These are phyloP conservation scores for Paecilomyces niveus DNA, from an alignment of 2,329 filamentous ascomycete genomes.

Conservation along the genomic window DNA sequence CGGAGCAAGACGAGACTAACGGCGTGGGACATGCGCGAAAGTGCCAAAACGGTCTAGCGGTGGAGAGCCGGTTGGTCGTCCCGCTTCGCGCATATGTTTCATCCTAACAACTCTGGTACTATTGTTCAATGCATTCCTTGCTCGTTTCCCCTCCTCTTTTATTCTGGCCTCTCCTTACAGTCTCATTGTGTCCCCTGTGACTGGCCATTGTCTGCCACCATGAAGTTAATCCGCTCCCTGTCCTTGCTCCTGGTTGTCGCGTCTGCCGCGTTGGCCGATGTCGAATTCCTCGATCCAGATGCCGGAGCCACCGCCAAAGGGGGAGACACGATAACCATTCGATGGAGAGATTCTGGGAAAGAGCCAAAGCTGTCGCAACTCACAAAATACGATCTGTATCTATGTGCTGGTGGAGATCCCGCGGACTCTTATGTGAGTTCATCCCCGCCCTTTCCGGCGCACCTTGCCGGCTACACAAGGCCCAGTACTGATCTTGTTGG, in stretches of 20 bases:
- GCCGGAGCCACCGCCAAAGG: conserved; percentile 45
- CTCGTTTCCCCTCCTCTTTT: neutral
- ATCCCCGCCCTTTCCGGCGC: neutral
- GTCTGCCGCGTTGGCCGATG: conserved; percentile 42
- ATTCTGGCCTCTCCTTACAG: neutral
- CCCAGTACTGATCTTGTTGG: neutral
- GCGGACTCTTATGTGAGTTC: conserved; percentile 38
- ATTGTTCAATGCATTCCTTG: neutral
- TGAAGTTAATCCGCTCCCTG: conserved; percentile 21
- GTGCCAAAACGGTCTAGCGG: neutral
- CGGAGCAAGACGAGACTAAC: neutral
- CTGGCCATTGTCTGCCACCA: conserved; percentile 11
- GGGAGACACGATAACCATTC: conserved; percentile 45
- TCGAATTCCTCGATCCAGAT: conserved; percentile 48
- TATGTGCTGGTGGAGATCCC: conserved; percentile 55
- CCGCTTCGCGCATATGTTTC: neutral
- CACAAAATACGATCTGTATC: conserved; percentile 49
- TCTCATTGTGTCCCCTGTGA: neutral
- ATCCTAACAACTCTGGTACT: neutral
- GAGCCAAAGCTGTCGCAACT: conserved; percentile 46
- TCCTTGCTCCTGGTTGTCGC: conserved; percentile 30
- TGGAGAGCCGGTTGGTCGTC: neutral
- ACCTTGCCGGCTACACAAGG: neutral
- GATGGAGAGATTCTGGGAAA: conserved; percentile 51
- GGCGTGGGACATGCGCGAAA: neutral